These are phyloP conservation scores for Sporopachydermia quercuum DNA, from an alignment of 805 yeast genomes.

Conservation along the genomic window DNA sequence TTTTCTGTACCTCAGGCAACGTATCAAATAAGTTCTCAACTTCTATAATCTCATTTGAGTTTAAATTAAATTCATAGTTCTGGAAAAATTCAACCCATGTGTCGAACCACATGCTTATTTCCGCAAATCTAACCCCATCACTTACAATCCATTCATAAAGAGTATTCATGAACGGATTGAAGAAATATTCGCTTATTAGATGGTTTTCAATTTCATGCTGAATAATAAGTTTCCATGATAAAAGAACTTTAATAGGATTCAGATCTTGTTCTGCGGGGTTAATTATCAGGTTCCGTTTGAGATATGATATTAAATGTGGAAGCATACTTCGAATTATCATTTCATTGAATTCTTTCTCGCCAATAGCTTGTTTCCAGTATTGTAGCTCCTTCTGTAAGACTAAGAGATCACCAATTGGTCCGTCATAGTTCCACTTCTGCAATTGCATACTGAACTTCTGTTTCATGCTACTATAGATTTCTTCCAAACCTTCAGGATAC, in stretches of 20 bases:
- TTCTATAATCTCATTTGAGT: neutral
- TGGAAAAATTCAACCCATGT: conserved; percentile 18
- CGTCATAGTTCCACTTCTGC: conserved; percentile 12
- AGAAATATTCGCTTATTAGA: conserved; percentile 23
- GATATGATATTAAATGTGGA: conserved; percentile 8
- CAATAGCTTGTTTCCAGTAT: conserved; percentile 9
- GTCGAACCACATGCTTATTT: conserved; percentile 18
- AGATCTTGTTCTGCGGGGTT: conserved; percentile 16
- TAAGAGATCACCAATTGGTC: conserved; percentile 5
- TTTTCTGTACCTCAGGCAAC: conserved; percentile 6
- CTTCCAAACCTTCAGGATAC: conserved; percentile 5
- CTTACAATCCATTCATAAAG: conserved; percentile 17
- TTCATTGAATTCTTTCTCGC: conserved; percentile 6
- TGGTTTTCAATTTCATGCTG: conserved; percentile 12
- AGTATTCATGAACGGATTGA: conserved; percentile 20
- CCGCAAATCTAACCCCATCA: conserved; percentile 10
- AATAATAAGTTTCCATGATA: conserved; percentile 14
- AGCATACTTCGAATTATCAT: conserved; percentile 7
- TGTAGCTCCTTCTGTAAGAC: conserved; percentile 2
- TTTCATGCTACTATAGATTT: conserved; percentile 13
- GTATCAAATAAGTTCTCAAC: conserved; percentile 6
- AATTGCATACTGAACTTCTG: conserved; percentile 12
- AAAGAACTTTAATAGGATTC: conserved; percentile 9
- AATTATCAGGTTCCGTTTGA: conserved; percentile 10
- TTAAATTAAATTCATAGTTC: neutral